Base-by-base conservation (phyloP, 495 filamentous ascomycete genomes). In the Chaetomium cochliodes region DNA sequence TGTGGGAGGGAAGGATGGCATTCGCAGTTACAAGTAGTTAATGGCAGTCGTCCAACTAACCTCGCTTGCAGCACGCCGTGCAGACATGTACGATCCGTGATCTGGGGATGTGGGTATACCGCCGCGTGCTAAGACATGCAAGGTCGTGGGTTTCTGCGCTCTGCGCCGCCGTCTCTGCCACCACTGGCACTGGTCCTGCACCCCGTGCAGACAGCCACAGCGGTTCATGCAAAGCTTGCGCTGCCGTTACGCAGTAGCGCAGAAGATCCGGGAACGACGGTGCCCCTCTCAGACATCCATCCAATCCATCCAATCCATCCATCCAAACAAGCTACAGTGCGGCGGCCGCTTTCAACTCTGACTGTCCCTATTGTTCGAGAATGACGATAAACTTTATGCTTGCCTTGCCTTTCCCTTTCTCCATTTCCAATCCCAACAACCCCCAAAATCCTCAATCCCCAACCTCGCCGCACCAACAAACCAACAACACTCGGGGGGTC, bases 201-300 rank as follows among this genome's bases (percentile, higher is more conserved):
- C 28, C 25, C 41, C 51, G 60, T 56, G 60, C 60, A 55, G 50
- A 15, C 60, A 63, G 60, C 60, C 60, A 56, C 52, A 39, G 62
- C 62, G 62, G 62, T 56, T 64, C 53, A 64, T 64, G 62, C 62
- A 64, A 44, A 64, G 37, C 44, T 50, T 41, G 52, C 53, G 41
- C 50, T 58, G 62, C 62, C 62, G 62, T 51, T 25, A 46, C 60
- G 60, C 60, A 62, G 60, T 46, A 51, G 60, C 42, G 39, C 26
- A 56, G 61, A 23, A 20, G 51, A 63, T 57, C 52, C 52, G 51
- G 61, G 61, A 56, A 56, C 20, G 22, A 25, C 11, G 37, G 56
- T n/a, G 41, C 56, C 28, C 42, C 37, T 55, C 52, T 20, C 23
- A 28, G 12, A 26, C 50, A 26, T 51, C 18, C 25, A 15, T 28